Conservation (phyloP, 495 filamentous ascomycete species). For the Xylaria flabelliformis region DNA sequence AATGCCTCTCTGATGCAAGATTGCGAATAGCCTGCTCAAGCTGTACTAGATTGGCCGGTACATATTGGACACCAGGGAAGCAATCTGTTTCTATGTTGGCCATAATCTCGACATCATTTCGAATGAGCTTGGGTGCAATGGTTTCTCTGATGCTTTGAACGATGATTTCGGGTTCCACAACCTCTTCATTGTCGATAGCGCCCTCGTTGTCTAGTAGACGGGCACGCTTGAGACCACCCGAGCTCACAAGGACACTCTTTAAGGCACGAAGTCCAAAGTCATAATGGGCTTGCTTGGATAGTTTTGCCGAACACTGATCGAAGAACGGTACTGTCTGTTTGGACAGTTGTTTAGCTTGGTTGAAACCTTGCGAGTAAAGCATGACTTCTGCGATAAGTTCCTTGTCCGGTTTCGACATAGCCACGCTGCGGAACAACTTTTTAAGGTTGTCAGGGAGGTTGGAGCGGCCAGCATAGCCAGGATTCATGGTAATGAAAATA, state of each 20-base stretch:
- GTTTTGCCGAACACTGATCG: constrained; percentile 76
- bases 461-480: constrained; percentile 95
- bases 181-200: constrained; percentile 68
- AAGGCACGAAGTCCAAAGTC: constrained; percentile 97
- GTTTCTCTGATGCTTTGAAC: constrained; percentile 98
- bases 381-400: constrained; percentile 99
- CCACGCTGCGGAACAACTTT: constrained; percentile 98
- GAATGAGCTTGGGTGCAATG: constrained; percentile 95
- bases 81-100: constrained; percentile 79
- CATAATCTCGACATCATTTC: constrained; percentile 88
- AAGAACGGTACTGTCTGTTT: constrained; percentile 98
- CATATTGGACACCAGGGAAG: constrained; percentile 92
- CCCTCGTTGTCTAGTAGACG: constrained; percentile 65
- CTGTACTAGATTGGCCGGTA: constrained; percentile 81
- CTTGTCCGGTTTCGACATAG: constrained; percentile 99
- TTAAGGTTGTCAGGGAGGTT: constrained; percentile 98
- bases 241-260: constrained; percentile 98
- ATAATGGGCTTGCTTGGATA: constrained; percentile 98
- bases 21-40: constrained; percentile 81
- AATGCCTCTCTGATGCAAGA: constrained; percentile 79
- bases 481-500: constrained; percentile 99
- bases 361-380: constrained; percentile 99
- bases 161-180: constrained; percentile 96
- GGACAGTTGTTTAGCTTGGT: constrained; percentile 88
- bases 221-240: constrained; percentile 90